Evolutionary conservation across 495 filamentous ascomycete species (phyloP).

Genomic region (Penicillium fimorum): DNA sequence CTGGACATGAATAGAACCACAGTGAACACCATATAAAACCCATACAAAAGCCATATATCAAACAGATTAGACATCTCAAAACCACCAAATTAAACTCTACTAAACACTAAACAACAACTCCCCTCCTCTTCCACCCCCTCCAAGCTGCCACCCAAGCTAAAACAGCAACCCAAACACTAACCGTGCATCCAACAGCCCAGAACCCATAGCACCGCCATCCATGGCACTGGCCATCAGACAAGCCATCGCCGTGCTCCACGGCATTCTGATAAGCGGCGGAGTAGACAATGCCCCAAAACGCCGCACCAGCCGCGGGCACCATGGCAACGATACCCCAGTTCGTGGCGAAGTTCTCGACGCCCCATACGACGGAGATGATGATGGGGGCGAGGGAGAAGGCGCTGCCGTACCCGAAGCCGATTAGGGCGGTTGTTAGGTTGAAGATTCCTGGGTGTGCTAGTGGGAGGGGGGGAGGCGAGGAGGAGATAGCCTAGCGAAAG

Average conservation of each 20-base stretch:
- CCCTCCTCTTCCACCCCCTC: constrained; percentile 80
- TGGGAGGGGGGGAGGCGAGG: constrained; percentile 69
- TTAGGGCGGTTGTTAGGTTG: constrained; percentile 72
- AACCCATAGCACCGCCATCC: constrained; percentile 81
- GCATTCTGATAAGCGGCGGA: constrained; percentile 73
- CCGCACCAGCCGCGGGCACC: constrained; percentile 80
- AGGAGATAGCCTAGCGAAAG: constrained; percentile 74
- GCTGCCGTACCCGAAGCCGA: constrained; percentile 90
- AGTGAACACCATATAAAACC: background rate
- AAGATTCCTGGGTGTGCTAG: constrained; percentile 68
- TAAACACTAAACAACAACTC: constrained; percentile 66
- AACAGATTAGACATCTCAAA: background rate
- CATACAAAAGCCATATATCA: background rate
- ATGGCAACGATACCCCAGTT: constrained; percentile 96
- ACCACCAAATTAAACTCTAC: background rate
- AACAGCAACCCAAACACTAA: constrained; percentile 74
- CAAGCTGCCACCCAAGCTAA: constrained; percentile 74
- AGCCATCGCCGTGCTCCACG: constrained; percentile 31
- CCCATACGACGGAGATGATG: constrained; percentile 92
- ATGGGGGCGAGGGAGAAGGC: constrained; percentile 87
- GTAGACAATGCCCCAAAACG: constrained; percentile 83
- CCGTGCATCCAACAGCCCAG: constrained; percentile 70
- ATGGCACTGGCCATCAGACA: constrained; percentile 51
- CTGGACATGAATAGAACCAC: background rate
- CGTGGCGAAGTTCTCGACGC: constrained; percentile 96